phyloP scores from a whole-genome alignment of 2,329 filamentous ascomycete genomes.

The Aspergillus novofumigatus region DNA sequence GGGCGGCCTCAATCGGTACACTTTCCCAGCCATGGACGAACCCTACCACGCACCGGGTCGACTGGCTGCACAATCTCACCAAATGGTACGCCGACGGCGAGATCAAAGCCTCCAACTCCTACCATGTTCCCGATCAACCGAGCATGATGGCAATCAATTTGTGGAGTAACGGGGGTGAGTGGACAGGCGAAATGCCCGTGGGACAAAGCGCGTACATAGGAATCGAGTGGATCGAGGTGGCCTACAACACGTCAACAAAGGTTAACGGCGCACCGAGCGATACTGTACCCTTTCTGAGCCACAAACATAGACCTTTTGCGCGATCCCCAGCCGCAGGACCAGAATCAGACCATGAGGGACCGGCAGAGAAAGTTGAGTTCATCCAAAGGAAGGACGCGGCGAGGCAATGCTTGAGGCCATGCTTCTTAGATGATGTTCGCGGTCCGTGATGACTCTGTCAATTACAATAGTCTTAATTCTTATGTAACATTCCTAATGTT shows the following conservation, averaged over 20 bases:
- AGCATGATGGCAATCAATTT: constrained; percentile 40
- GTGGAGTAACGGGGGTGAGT: constrained; percentile 41
- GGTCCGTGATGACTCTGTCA: not conserved
- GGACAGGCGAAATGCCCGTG: constrained; percentile 39
- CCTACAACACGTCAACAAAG: constrained; percentile 32
- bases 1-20: constrained; percentile 26
- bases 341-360: not conserved
- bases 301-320: not conserved
- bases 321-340: not conserved
- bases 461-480: not conserved
- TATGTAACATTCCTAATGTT: not conserved
- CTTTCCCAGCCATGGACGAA: constrained; percentile 36
- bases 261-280: not conserved
- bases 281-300: not conserved
- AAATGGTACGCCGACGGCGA: constrained; percentile 36
- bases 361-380: not conserved
- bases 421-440: constrained; percentile 7
- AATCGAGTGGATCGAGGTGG: constrained; percentile 41
- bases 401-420: constrained; percentile 4
- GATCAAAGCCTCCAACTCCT: constrained; percentile 28
- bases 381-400: not conserved
- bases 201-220: constrained; percentile 36
- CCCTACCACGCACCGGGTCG: constrained; percentile 40
- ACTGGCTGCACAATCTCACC: constrained; percentile 35
- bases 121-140: constrained; percentile 33